These are phyloP conservation scores for Pythium dissotocum DNA, from an alignment of 352 stramenopile species.

Conservation along the genomic window DNA sequence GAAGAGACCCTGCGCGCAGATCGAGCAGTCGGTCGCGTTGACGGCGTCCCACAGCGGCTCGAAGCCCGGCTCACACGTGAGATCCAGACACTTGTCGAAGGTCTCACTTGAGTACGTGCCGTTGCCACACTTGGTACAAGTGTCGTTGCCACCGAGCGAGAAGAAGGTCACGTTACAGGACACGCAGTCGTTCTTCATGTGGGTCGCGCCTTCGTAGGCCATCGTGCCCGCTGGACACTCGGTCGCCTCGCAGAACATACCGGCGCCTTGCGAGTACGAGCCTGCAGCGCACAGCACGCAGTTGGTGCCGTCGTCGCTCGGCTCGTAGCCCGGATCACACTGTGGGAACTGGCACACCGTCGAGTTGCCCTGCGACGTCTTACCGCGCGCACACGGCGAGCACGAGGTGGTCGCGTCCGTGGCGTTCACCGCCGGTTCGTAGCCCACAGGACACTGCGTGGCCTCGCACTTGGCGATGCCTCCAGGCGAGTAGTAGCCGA, in stretches of 20 bases:
- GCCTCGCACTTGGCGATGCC: conserved; percentile 28
- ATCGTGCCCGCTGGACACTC: conserved; percentile 32
- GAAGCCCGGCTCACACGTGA: conserved; percentile 32
- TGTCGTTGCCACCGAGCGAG: conserved; percentile 36
- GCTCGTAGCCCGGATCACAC: conserved; percentile 47
- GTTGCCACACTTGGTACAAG: conserved; percentile 33
- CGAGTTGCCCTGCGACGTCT: conserved; percentile 35
- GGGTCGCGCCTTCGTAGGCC: conserved; percentile 24
- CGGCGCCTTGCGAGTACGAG: conserved; percentile 34
- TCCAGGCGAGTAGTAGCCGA: conserved; percentile 41
- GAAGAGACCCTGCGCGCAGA: conserved; percentile 43
- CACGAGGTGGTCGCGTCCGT: conserved; percentile 34
- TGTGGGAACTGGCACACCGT: conserved; percentile 35
- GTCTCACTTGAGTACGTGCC: conserved; percentile 35
- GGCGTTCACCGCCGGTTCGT: conserved; percentile 33
- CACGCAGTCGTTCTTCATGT: conserved; percentile 33
- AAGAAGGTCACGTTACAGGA: conserved; percentile 34
- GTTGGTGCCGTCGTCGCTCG: conserved; percentile 30
- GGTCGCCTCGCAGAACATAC: conserved; percentile 32
- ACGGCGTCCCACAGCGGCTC: conserved; percentile 30
- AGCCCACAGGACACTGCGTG: conserved; percentile 34
- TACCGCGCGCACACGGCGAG: conserved; percentile 34
- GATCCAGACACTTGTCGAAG: conserved; percentile 27
- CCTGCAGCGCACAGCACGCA: conserved; percentile 35
- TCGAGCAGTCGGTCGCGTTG: conserved; percentile 29